These are phyloP conservation scores for Sporothrix humicola DNA, from an alignment of 2,329 filamentous ascomycete genomes.

Conservation along the genomic window DNA sequence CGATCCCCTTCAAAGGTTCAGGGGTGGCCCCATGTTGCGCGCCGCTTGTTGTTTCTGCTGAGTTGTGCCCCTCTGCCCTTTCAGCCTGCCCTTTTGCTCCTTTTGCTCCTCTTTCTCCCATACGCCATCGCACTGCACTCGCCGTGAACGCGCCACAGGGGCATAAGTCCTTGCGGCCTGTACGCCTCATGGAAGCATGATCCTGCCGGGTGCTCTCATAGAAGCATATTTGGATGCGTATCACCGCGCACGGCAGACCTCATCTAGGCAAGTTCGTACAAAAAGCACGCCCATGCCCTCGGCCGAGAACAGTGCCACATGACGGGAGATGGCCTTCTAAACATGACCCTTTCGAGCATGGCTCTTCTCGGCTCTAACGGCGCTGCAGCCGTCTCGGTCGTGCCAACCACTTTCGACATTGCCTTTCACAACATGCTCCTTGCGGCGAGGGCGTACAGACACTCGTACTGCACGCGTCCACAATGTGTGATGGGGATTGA, in stretches of 20 bases:
- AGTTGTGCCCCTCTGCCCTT: background rate
- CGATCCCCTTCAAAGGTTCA: background rate
- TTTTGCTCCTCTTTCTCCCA: background rate
- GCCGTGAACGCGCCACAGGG: background rate
- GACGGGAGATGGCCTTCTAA: background rate
- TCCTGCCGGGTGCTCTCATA: background rate
- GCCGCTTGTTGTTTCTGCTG: background rate
- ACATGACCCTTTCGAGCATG: background rate
- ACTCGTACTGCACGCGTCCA: slow-evolving; percentile 12
- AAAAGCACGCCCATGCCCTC: slow-evolving; percentile 12
- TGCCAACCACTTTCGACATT: background rate
- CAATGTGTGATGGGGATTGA: background rate
- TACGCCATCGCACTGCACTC: background rate
- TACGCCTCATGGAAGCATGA: slow-evolving; percentile 16
- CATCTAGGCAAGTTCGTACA: slow-evolving; percentile 10
- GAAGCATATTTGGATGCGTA: slow-evolving; percentile 28
- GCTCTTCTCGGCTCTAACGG: background rate
- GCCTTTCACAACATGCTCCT: slow-evolving; percentile 21
- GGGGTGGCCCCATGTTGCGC: background rate
- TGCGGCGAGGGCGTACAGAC: background rate
- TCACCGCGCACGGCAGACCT: slow-evolving; percentile 6
- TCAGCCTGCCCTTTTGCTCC: background rate
- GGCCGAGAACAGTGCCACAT: slow-evolving; percentile 22
- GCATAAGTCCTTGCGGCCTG: slow-evolving; percentile 7
- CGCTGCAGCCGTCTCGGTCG: slow-evolving; percentile 5